These are phyloP conservation scores for Diaporthe sp. DNA, from an alignment of 2,329 filamentous ascomycete genomes.

Conservation along the genomic window DNA sequence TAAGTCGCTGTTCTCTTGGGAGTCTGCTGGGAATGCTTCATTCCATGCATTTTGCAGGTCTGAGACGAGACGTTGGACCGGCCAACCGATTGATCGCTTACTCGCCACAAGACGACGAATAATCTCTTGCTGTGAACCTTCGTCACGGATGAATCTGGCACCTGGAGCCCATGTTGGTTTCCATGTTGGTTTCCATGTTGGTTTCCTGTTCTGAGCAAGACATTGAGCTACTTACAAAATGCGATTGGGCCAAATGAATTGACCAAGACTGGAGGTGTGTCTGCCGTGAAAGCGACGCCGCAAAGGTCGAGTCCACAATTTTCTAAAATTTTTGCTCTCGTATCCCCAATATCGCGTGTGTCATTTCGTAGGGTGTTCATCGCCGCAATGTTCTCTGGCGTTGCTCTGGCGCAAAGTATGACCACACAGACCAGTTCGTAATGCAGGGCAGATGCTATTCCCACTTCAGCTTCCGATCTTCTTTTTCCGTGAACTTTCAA, in stretches of 20 bases:
- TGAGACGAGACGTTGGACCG: neutral
- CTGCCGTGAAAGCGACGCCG: slow-evolving; percentile 59
- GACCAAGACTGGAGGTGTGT: slow-evolving; percentile 56
- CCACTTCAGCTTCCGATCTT: neutral
- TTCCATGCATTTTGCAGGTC: neutral
- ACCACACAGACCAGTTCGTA: neutral
- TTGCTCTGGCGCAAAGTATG: neutral
- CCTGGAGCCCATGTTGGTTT: slow-evolving; percentile 42
- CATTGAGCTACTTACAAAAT: slow-evolving; percentile 52
- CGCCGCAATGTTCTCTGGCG: neutral
- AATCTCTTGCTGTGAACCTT: slow-evolving; percentile 48
- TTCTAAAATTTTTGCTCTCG: neutral
- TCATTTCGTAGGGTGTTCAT: neutral
- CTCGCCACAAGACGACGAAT: slow-evolving; percentile 50
- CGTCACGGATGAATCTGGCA: slow-evolving; percentile 47
- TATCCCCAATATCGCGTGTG: neutral
- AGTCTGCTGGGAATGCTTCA: neutral
- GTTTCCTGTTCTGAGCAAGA: too few relatives aligned
- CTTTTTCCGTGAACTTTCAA: too few relatives aligned
- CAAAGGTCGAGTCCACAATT: slow-evolving; percentile 54
- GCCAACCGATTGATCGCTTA: slow-evolving; percentile 53
- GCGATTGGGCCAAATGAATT: slow-evolving; percentile 63
- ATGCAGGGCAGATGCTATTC: neutral
- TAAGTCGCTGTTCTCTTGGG: neutral
- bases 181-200: neutral